Base-by-base conservation (phyloP, 768 basidiomycete genomes). In the Leccinum longicurvipes region DNA sequence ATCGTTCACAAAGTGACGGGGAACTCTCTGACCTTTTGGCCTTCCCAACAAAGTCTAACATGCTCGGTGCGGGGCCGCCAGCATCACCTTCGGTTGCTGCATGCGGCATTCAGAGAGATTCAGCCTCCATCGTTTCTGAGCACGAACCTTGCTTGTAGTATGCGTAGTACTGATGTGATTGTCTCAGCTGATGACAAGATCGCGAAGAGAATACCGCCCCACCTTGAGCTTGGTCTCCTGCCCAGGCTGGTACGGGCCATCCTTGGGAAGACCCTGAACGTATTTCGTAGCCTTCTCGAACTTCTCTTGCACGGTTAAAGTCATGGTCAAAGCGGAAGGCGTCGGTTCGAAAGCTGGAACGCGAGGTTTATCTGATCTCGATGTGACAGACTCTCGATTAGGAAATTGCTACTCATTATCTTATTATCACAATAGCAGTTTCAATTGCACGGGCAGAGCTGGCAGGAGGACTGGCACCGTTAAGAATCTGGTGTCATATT, bases 121-220 rank as follows among this genome's bases (percentile, higher is more conserved):
- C 49, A 32, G 44, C 46, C 3, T 32, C 47, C n/a, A 31, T 32
- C 29, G 51, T 60, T 54, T 54, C 28, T 3, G 6, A 23, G 23
- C 21, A 53, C 71, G 45, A 53, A 88, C 93, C 92, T 80, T 96
- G 94, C 81, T 98, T 99, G 83, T 79, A 98, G 72, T 87, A 83
- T 63, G 79, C 81, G 79, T 98, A 99, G 80, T 97, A 97, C 95
- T 98, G 65, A 19, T 44, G 3, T 47, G 39, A 53, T 21, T 12
- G n/a, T 14, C 29, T 62, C 49, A 56, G 47, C 53, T 28, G 44
- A 58, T 63, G 41, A 44, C 23, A 34, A 3, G 46, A 57, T 60
- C 39, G 25, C 12, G 7, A 27, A 34, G 46, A 39, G 14, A 51
- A 41, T 49, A 32, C 29, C n/a, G 32, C 76, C 89, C 69, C 72